Evolutionary conservation across 257 asterid species (phyloP).

Genomic region (Gardenia jasminoides): DNA sequence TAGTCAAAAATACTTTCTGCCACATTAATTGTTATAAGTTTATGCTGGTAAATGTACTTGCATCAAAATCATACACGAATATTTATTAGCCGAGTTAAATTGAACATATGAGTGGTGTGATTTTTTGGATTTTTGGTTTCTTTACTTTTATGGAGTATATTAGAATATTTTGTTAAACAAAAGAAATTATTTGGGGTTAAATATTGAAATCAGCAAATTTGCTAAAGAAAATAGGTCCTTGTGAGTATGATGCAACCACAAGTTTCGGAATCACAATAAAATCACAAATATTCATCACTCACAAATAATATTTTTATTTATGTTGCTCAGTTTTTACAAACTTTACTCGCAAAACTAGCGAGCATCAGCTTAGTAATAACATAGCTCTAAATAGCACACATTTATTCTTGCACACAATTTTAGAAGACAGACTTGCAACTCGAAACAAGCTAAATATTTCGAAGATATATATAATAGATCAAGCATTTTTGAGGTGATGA

Average conservation of each 20-base stretch:
- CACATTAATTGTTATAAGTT: too few relatives aligned
- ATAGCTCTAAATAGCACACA: background rate
- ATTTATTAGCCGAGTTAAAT: background rate
- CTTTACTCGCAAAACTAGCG: background rate
- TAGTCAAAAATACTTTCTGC: too few relatives aligned
- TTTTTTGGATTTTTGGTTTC: too few relatives aligned
- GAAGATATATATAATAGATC: background rate
- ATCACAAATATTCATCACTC: background rate
- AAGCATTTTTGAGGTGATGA: slow-evolving; percentile 16
- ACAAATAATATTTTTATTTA: background rate
- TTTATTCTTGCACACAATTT: background rate
- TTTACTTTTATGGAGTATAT: too few relatives aligned
- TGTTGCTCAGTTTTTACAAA: background rate
- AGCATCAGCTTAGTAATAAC: background rate
- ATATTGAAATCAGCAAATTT: too few relatives aligned
- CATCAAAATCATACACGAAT: background rate
- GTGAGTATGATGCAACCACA: too few relatives aligned
- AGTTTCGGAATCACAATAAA: background rate
- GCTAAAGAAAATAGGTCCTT: too few relatives aligned
- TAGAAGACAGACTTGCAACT: background rate
- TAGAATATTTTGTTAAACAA: too few relatives aligned
- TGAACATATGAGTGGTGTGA: too few relatives aligned
- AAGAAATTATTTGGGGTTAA: too few relatives aligned
- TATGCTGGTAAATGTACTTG: too few relatives aligned
- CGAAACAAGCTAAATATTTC: background rate